phyloP scores from a whole-genome alignment of 108 stramenopile genomes.

The Cylindrotheca fusiformis region DNA sequence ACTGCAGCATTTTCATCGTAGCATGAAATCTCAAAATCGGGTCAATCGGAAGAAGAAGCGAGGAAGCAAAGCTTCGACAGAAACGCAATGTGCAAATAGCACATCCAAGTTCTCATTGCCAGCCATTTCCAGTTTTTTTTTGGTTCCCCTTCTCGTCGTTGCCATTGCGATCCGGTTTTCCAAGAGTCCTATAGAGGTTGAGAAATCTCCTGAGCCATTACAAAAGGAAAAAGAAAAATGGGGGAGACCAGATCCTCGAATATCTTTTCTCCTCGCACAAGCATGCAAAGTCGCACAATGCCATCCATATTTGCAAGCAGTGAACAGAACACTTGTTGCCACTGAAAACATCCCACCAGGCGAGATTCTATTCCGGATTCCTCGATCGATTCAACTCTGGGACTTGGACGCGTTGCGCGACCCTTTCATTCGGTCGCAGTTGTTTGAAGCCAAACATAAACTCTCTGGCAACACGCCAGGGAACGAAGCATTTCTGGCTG shows the following conservation, averaged over 20 bases:
- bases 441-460: slow-evolving; percentile 59
- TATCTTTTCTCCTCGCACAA: slow-evolving; percentile 13
- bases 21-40: too few relatives aligned
- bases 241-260: slow-evolving; percentile 9
- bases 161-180: too few relatives aligned
- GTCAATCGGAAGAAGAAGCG: too few relatives aligned
- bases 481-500: slow-evolving; percentile 70
- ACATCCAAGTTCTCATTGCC: too few relatives aligned
- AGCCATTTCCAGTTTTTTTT: too few relatives aligned
- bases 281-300: slow-evolving; percentile 18
- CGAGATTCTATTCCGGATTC: slow-evolving; percentile 55
- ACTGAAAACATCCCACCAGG: slow-evolving; percentile 35
- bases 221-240: slow-evolving; percentile 4
- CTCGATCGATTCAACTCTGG: slow-evolving; percentile 75
- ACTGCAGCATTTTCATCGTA: too few relatives aligned
- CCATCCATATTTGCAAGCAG: slow-evolving; percentile 16
- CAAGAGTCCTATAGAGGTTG: not conserved
- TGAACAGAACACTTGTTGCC: too few relatives aligned
- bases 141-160: too few relatives aligned
- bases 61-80: too few relatives aligned
- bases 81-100: too few relatives aligned
- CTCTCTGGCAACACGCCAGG: slow-evolving; percentile 54
- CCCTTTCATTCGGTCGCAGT: slow-evolving; percentile 40
- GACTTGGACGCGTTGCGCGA: slow-evolving; percentile 81
- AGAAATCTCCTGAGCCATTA: not conserved